phyloP scores from a whole-genome alignment of 768 basidiomycete genomes.

The Lanmaoa pseudosensibilis region DNA sequence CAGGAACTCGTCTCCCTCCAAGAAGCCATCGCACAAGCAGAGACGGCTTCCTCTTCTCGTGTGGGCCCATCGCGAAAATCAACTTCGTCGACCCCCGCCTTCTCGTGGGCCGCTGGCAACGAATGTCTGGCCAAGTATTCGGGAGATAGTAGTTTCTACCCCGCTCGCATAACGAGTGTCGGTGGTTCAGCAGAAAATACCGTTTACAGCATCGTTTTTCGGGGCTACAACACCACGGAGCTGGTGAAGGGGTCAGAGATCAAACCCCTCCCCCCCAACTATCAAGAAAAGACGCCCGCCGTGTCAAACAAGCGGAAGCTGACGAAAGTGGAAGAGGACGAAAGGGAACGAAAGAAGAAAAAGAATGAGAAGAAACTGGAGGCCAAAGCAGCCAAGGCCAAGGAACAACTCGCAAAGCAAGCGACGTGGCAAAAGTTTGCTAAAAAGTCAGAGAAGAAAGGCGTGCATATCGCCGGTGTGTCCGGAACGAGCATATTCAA shows the following conservation, averaged over 20 bases:
- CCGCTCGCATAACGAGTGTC: conserved; percentile 82
- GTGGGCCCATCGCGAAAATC: conserved; percentile 58
- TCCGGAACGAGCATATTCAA: conserved; percentile 92
- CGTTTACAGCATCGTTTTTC: conserved; percentile 88
- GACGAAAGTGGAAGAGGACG: conserved; percentile 79
- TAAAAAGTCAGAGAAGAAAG: conserved; percentile 92
- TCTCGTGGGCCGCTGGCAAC: conserved; percentile 76
- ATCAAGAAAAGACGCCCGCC: conserved; percentile 41
- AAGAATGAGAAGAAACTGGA: conserved; percentile 94
- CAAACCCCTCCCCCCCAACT: conserved; percentile 64
- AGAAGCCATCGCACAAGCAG: conserved; percentile 65
- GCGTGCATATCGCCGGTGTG: conserved; percentile 85
- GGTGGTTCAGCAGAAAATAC: conserved; percentile 80
- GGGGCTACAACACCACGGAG: conserved; percentile 90
- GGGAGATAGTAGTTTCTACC: conserved; percentile 82
- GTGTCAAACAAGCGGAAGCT: conserved; percentile 72
- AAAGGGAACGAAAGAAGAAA: conserved; percentile 87
- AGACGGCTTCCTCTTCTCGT: conserved; percentile 60
- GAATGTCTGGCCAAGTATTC: conserved; percentile 87
- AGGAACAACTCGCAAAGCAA: conserved; percentile 84
- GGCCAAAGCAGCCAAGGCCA: conserved; percentile 78
- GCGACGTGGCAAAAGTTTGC: conserved; percentile 93
- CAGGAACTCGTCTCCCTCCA: conserved; percentile 81
- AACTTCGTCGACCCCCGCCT: conserved; percentile 46
- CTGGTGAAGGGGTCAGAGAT: conserved; percentile 71